Conservation (phyloP, 441 rosid species). For the Corymbia calophylla region DNA sequence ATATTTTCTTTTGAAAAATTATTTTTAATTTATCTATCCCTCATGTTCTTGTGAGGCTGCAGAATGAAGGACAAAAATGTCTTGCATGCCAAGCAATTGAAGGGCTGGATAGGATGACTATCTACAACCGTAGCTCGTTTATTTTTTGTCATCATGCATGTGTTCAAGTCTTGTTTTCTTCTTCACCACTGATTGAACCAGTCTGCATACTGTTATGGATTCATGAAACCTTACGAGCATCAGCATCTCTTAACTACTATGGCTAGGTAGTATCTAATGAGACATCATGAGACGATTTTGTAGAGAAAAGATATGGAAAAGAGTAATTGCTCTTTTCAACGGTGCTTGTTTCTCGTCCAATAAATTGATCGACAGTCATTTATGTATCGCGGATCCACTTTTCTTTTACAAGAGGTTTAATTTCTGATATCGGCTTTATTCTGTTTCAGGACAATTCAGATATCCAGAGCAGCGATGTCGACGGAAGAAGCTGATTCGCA, state of each 20-base stretch:
- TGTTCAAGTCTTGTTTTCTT: not conserved
- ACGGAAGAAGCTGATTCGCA: not conserved
- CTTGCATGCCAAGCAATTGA: not conserved
- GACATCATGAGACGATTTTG: not conserved
- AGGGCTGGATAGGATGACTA: not conserved
- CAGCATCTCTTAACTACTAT: not conserved
- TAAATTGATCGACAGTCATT: not conserved
- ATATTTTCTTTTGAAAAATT: not conserved
- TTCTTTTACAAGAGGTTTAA: not conserved
- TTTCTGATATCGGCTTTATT: not conserved
- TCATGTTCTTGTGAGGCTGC: not conserved
- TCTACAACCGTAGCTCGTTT: not conserved
- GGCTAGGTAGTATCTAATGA: not conserved
- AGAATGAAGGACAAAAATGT: not conserved
- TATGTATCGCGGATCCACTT: not conserved
- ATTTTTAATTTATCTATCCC: not conserved
- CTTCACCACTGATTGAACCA: not conserved
- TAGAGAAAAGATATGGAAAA: not conserved
- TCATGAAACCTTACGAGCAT: not conserved
- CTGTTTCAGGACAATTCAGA: not conserved
- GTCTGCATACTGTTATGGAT: not conserved
- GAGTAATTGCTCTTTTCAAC: not conserved
- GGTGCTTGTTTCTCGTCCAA: not conserved
- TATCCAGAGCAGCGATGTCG: not conserved
- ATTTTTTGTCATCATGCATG: not conserved